Base-by-base conservation (phyloP, 1,284 basidiomycete species). In the Trichosporon sp. region DNA sequence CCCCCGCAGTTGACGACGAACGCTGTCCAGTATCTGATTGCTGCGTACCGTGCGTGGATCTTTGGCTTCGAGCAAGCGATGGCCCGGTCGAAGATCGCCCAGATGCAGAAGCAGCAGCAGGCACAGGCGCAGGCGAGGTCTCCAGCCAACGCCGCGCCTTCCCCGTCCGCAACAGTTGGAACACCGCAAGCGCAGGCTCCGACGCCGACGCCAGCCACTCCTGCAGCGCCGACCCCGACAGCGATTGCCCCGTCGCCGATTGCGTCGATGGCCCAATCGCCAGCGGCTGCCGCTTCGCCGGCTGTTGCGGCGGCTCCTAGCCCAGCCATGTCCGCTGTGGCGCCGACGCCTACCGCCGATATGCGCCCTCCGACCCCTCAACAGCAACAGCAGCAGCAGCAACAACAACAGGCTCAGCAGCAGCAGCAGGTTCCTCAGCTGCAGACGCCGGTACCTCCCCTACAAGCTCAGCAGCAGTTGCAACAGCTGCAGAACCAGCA, bases 51-150 rank as follows among this genome's bases (percentile, higher is more conserved):
- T 25, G 76, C 77, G 15, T 80, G 77, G 73, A 67, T 81, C 7
- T 75, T 76, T 62, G 75, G 73, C 2, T 81, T 81, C 51, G 79
- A 81, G 65, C 69, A 75, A 51, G 76, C 78, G 29, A 79, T 80
- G 78, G 51, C 68, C 18, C 66, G 72, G 2, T 65, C 69, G 25
- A 74, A 74, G 38, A 34, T 70, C 3, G 72, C 68, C 1, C 64
- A 65, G 5, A 47, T 71, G 47, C 69, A 73, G 35, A 71, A 71
- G 51, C 68, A 70, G 53, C 67, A 68, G 62, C 47, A 31, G 31
- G 56, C 56, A 2, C 56, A 60, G 27, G 56, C 56, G 27, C 56
- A 60, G 56, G 56, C 56, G 29, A 60, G 29, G 29, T 60, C 56
- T n/a, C 56, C 56, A 5, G 56, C 68, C 2, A 47, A 60, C n/a